Conservation (phyloP, 768 basidiomycete species). For the Russula emetica region DNA sequence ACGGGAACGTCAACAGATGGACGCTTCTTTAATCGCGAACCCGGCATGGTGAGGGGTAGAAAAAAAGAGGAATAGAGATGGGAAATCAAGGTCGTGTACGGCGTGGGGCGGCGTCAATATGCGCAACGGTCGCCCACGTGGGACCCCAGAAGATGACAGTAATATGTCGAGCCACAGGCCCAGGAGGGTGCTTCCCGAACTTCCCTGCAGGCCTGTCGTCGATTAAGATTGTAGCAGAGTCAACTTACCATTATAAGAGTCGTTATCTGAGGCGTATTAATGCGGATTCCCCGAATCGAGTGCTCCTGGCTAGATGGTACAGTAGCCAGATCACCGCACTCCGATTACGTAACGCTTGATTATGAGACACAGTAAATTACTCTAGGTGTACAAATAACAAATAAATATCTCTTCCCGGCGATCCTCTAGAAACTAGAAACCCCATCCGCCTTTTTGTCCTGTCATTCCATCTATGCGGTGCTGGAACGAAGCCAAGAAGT, state of each 20-base stretch:
- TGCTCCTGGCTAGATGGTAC: neutral
- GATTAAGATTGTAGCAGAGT: neutral
- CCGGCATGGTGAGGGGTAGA: constrained; percentile 15
- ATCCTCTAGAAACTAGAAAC: neutral
- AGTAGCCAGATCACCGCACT: neutral
- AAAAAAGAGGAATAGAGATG: constrained; percentile 1
- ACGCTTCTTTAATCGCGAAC: constrained; percentile 22
- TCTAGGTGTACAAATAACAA: neutral
- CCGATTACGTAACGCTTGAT: neutral
- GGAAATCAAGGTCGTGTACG: neutral
- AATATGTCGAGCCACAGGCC: neutral
- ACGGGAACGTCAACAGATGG: constrained; percentile 25
- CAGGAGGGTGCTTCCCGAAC: no score
- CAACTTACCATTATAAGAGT: neutral
- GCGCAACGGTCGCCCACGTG: constrained; percentile 9
- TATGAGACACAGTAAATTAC: neutral
- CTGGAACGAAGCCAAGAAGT: constrained; percentile 22
- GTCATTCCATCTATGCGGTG: constrained; percentile 23
- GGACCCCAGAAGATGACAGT: neutral
- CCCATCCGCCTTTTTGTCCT: constrained; percentile 23
- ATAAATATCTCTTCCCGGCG: neutral
- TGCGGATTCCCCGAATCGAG: neutral
- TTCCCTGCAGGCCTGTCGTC: neutral
- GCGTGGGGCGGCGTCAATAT: constrained; percentile 12
- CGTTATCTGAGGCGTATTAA: neutral